These are phyloP conservation scores for Zygoascus flipseniorum DNA, from an alignment of 805 yeast genomes.

Conservation along the genomic window DNA sequence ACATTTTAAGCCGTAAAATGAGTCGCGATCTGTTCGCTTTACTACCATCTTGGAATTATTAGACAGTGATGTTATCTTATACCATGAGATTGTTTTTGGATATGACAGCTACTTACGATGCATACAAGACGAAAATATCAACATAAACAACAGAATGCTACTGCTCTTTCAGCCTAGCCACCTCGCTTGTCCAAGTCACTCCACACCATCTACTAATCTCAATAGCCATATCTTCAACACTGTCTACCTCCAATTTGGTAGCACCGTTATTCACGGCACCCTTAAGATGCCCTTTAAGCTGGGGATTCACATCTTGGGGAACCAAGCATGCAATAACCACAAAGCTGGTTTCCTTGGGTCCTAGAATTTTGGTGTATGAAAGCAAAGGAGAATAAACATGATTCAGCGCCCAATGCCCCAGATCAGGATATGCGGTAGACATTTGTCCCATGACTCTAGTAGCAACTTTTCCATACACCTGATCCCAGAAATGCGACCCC, in stretches of 20 bases:
- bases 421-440: constrained; percentile 72
- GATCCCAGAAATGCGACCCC: constrained; percentile 64
- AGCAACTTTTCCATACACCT: constrained; percentile 68
- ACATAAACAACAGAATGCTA: too few relatives aligned
- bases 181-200: constrained; percentile 47
- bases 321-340: constrained; percentile 72
- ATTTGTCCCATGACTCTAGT: constrained; percentile 59
- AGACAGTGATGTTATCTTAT: too few relatives aligned
- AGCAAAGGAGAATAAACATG: constrained; percentile 74
- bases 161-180: constrained; percentile 39
- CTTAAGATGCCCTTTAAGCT: constrained; percentile 78
- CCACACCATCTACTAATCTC: constrained; percentile 70
- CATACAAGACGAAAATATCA: too few relatives aligned
- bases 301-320: constrained; percentile 92
- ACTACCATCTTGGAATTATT: too few relatives aligned
- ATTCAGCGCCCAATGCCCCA: constrained; percentile 63
- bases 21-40: too few relatives aligned
- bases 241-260: constrained; percentile 50
- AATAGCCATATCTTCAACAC: constrained; percentile 53
- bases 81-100: too few relatives aligned
- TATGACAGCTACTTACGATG: too few relatives aligned
- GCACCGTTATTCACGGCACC: constrained; percentile 83
- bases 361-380: constrained; percentile 54
- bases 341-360: constrained; percentile 63
- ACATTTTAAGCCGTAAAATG: too few relatives aligned